Conservation (phyloP, 169 alveolate genomes). For the Eimeria maxima region DNA sequence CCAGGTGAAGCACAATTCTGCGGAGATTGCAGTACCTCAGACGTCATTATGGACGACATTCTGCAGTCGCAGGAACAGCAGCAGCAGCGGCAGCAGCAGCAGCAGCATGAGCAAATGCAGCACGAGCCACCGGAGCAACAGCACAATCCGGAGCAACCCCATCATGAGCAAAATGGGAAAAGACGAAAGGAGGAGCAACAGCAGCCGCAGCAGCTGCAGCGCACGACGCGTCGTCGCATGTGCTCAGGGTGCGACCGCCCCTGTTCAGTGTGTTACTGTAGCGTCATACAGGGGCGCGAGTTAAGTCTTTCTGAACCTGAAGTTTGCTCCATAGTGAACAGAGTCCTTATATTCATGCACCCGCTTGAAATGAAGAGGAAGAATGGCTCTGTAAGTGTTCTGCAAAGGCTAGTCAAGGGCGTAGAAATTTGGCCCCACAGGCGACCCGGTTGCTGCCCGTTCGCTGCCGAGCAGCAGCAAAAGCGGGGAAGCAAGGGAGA, state of each 20-base stretch:
- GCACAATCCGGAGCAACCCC: background rate
- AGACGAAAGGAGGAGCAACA: background rate
- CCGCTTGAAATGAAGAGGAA: conserved; percentile 80
- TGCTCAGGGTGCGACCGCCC: conserved; percentile 80
- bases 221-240: conserved; percentile 53
- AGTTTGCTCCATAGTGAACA: conserved; percentile 31
- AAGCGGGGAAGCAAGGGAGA: background rate
- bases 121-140: conserved; percentile 51
- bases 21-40: background rate
- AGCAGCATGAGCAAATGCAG: background rate
- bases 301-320: conserved; percentile 35
- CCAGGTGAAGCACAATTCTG: background rate
- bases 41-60: background rate
- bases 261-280: conserved; percentile 76
- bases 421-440: conserved; percentile 66
- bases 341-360: conserved; percentile 74
- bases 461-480: conserved; percentile 68
- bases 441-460: conserved; percentile 70
- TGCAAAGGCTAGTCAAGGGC: conserved; percentile 66
- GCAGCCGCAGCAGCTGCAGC: background rate
- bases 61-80: conserved; percentile 3
- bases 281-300: conserved; percentile 21
- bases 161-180: background rate
- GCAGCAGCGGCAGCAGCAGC: conserved; percentile 5
- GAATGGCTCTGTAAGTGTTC: conserved; percentile 73